A percentile compares a stretch with the other conserved stretches of the same genome.
Conservation (phyloP, 257 asterid species). For the Coffea canephora region DNA sequence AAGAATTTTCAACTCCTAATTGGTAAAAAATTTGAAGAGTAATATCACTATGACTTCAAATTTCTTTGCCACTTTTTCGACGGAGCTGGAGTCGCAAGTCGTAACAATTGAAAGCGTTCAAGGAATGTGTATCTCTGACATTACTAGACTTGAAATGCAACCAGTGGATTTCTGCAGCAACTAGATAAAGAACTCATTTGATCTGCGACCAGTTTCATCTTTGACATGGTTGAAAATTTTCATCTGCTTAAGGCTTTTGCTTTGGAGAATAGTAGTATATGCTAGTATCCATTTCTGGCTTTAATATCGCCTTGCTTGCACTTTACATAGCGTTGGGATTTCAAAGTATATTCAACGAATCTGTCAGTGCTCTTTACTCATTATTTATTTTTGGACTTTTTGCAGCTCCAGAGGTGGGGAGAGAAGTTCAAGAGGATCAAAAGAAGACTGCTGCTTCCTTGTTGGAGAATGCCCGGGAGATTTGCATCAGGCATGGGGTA, state of each 20-base stretch:
- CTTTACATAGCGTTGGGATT: neutral
- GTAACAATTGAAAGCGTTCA: too few relatives aligned
- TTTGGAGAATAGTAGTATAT: too few relatives aligned
- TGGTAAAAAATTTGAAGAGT: neutral
- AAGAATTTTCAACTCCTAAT: neutral
- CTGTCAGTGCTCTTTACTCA: neutral
- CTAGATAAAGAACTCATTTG: too few relatives aligned
- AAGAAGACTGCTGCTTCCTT: conserved; percentile 36
- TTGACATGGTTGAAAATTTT: too few relatives aligned
- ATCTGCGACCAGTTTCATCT: too few relatives aligned
- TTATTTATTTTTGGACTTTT: too few relatives aligned
- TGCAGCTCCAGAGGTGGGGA: conserved; percentile 47
- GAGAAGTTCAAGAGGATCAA: conserved; percentile 36
- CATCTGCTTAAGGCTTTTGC: too few relatives aligned
- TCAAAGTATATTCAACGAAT: neutral
- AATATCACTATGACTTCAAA: neutral
- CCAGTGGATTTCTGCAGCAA: too few relatives aligned
- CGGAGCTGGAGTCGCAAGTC: neutral
- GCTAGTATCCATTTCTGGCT: too few relatives aligned
- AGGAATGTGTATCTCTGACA: neutral
- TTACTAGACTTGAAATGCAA: too few relatives aligned
- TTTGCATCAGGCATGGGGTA: conserved; percentile 49
- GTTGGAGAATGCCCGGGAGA: conserved; percentile 46
- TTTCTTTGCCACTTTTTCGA: too few relatives aligned
- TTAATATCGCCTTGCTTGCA: too few relatives aligned